phyloP scores from a whole-genome alignment of 768 basidiomycete species.

The Boletus barrowsii region DNA sequence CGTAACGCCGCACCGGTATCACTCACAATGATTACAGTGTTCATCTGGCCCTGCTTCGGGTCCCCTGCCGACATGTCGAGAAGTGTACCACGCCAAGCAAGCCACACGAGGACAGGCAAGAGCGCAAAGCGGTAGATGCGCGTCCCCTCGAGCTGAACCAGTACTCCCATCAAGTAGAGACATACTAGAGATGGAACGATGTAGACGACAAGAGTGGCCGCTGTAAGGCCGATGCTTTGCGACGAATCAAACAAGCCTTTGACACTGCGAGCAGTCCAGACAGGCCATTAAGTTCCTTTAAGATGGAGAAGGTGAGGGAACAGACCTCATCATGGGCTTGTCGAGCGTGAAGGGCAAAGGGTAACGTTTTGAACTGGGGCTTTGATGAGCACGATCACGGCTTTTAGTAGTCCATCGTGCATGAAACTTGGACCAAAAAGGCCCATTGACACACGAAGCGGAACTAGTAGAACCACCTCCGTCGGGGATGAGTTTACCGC shows the following conservation, averaged over 20 bases:
- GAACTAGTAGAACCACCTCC: no score
- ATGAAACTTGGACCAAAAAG: no score
- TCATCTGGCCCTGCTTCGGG: not conserved
- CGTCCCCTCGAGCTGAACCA: conserved; percentile 47
- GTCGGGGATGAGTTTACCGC: no score
- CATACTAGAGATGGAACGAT: conserved; percentile 41
- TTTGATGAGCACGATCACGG: no score
- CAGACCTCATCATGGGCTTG: not conserved
- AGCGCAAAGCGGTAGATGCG: conserved; percentile 42
- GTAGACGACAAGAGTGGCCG: conserved; percentile 29
- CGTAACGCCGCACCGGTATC: not conserved
- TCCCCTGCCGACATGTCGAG: conserved; percentile 7
- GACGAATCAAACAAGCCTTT: conserved; percentile 3
- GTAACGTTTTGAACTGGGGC: no score
- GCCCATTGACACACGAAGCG: no score
- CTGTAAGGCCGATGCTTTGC: conserved; percentile 8
- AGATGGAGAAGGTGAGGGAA: not conserved
- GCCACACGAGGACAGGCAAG: conserved; percentile 45
- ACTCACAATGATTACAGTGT: conserved; percentile 20
- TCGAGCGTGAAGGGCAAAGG: no score
- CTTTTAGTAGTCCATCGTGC: no score
- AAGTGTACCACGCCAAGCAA: conserved; percentile 37
- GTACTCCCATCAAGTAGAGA: conserved; percentile 49
- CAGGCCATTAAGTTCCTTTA: not conserved
- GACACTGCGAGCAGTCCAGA: not conserved